Evolutionary conservation across 345 rosid genomes (phyloP), one percentile per base, ranked within the genome.

Genomic region (Arabis hirsuta): DNA sequence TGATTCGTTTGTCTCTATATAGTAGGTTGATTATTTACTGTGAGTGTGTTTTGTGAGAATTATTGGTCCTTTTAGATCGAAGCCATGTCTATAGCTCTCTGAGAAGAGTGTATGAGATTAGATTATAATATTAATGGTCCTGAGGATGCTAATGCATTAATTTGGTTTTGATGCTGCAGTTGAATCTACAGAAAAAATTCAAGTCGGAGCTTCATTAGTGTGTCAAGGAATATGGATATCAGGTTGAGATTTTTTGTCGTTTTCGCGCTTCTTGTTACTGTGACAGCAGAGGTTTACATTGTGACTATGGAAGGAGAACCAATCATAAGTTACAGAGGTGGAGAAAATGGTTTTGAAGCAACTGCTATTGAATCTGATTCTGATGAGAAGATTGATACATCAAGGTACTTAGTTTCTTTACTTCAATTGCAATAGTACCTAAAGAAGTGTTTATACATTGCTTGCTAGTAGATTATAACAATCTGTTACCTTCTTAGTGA

Each of bases 281-380:
- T 64, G 66, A 80, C 68, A 53, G 86, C 96, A 12, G 97, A 96
- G 76, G 78, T 90, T 78, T 96, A 90, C 79, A 83, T 96, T 13
- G 96, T 87, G 59, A 88, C 86, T 4, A 69, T 96, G 73, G 97
- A 90, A 59, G 99, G 93, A 72, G 99, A 96, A 76, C 98, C 99
- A 54, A 81, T 90, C 50, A 76, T 90, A 65, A 90, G 94, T 81
- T 96, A 96, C 32, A 76, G 39, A 74, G 99, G 99, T 62, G 97
- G 96, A 32, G 82, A 85, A 38, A 86, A 89, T 65, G 99, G 98
- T 61, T 88, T 88, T 72, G 92, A 84, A 83, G 94, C 99, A 55
- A 92, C 97, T 22, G 96, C 94, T 7, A 85, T 90, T 9, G 92
- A 92, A 63, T 84, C 97, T 19, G 95, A 87, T 77, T 84, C 97